A percentile compares a stretch with the other conserved stretches of the same genome.
Evolutionary conservation across 306 rosid species (phyloP).

Genomic region (Abrus pulchellus): DNA sequence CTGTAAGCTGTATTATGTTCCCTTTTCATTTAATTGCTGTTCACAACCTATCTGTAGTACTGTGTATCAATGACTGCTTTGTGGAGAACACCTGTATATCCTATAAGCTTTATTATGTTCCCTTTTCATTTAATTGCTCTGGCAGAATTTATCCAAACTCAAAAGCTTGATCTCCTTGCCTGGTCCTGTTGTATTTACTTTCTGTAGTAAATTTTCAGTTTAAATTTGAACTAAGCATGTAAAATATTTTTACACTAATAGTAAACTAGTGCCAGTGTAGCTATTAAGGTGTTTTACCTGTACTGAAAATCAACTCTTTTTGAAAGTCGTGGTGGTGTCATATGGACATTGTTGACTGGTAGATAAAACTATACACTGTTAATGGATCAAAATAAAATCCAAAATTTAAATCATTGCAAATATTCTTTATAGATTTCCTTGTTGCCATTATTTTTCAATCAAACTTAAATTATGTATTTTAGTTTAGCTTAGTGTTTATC

Average conservation of each 20-base stretch:
- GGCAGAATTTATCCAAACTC: neutral
- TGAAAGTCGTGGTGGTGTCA: neutral
- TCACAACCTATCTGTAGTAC: neutral
- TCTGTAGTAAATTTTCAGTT: neutral
- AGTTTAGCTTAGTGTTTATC: neutral
- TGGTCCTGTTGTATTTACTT: neutral
- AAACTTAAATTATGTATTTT: slow-evolving; percentile 1
- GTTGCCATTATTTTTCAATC: neutral
- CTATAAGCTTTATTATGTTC: too few relatives aligned
- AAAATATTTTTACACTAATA: neutral
- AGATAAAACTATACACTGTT: neutral
- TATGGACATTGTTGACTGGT: neutral
- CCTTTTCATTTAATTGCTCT: neutral
- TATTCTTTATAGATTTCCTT: neutral
- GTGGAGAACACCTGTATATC: too few relatives aligned
- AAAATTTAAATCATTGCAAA: slow-evolving; percentile 7
- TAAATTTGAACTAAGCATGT: neutral
- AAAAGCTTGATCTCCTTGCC: neutral
- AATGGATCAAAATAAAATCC: neutral
- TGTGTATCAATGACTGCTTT: neutral
- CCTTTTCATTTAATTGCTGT: neutral
- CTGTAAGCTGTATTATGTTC: slow-evolving; percentile 4
- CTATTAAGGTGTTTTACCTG: neutral
- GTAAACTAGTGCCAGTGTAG: neutral
- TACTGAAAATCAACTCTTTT: neutral